Evolutionary conservation across 768 basidiomycete genomes (phyloP), one percentile per base, ranked within the genome.

Genomic region (Lepiota venenata): DNA sequence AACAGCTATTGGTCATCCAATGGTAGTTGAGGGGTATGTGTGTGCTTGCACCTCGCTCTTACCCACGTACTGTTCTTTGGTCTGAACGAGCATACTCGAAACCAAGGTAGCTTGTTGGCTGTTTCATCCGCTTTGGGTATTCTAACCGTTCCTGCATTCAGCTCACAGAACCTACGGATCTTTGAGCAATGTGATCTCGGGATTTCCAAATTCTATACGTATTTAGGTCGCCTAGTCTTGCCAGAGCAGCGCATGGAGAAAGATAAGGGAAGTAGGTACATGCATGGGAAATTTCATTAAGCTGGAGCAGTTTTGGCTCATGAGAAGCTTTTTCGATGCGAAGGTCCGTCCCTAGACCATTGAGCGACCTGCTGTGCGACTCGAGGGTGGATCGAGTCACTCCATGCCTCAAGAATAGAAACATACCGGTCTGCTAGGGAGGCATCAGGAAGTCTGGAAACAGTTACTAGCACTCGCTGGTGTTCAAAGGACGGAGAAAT

Each of bases 1-100:
- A 32, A 32, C 32, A 32, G 9, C 10, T 8, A 8, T n/a, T 32
- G 32, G 10, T 9, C 32, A 32, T 22, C 40, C n/a, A 39, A 16
- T 40, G 39, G 38, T 29, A 40, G 50, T 29, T 14, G 44, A 27
- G 50, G 50, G 44, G 40, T 41, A 42, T 42, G 29, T 50, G 39
- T 40, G 48, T 35, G n/a, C 50, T 11, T 43, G 21, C 27, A n/a
- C 21, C 36, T 36, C 49, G 49, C 6, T 18, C 15, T 27, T 44
- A 52, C 41, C 50, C 41, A 52, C 50, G 20, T 22, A 32, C 21
- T 25, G 5, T 25, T 36, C 27, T 25, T 35, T 18, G 14, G 32
- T 43, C 50, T 18, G 32, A 32, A 15, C 12, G 35, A 43, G 41
- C 32, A 44, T 36, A n/a, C 45, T 12, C 18, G 11, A 15, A 50